Percentiles rank a stretch among this genome's conserved stretches.
These are phyloP conservation scores for Neurospora sp. DNA, from an alignment of 495 filamentous ascomycete genomes.

Conservation along the genomic window DNA sequence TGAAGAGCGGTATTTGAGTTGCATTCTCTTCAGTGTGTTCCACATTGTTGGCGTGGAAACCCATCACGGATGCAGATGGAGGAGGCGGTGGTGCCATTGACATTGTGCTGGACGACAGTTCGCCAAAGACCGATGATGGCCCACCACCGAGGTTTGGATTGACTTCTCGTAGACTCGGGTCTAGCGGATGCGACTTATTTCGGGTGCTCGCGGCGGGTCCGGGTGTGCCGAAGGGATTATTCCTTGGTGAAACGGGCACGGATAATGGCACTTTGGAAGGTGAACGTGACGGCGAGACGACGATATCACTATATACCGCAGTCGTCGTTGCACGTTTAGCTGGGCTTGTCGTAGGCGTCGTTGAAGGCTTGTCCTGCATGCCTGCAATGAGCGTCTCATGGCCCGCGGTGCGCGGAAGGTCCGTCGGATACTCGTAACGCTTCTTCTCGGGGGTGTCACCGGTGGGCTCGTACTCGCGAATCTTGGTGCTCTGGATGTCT, in stretches of 20 bases:
- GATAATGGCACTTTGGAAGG: slow-evolving; percentile 3
- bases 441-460: slow-evolving; percentile 76
- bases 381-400: slow-evolving; percentile 58
- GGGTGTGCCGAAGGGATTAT: slow-evolving; percentile 6
- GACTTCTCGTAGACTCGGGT: slow-evolving; percentile 34
- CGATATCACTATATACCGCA: slow-evolving; percentile 27
- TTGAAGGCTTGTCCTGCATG: slow-evolving; percentile 31
- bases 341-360: slow-evolving; percentile 10
- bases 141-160: slow-evolving; percentile 26
- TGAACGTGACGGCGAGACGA: slow-evolving; percentile 15
- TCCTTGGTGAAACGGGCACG: not conserved
- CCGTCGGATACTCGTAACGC: slow-evolving; percentile 63
- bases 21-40: slow-evolving; percentile 7
- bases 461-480: slow-evolving; percentile 74
- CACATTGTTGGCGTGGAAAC: slow-evolving; percentile 17
- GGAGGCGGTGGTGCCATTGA: slow-evolving; percentile 5
- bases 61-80: not conserved
- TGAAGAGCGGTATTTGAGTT: slow-evolving; percentile 32
- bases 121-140: slow-evolving; percentile 9
- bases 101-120: slow-evolving; percentile 20
- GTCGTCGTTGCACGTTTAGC: slow-evolving; percentile 1
- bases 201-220: not conserved
- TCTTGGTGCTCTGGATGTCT: slow-evolving; percentile 45
- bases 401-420: slow-evolving; percentile 63
- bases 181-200: slow-evolving; percentile 1